Evolutionary conservation across 2,329 filamentous ascomycete genomes (phyloP).

Genomic region (Sclerotinia subarctica): DNA sequence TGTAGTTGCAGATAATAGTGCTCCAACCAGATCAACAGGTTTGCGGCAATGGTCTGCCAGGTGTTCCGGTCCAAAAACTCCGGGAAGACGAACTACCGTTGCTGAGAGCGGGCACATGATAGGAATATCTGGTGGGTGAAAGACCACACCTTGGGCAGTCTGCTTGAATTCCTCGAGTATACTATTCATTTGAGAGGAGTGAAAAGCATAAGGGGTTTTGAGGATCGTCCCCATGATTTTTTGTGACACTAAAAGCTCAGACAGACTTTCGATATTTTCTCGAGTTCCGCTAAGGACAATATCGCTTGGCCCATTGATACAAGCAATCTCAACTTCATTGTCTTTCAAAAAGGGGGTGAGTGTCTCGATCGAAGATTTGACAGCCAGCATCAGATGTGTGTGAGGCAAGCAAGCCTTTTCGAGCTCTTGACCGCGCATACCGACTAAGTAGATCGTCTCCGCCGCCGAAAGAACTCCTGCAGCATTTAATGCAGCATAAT

Average conservation of each 20-base stretch:
- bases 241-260: neutral
- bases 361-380: neutral
- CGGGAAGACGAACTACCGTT: neutral
- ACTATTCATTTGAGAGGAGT: slow-evolving; percentile 9
- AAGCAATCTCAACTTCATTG: neutral
- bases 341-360: neutral
- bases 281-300: slow-evolving; percentile 3
- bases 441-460: slow-evolving; percentile 3
- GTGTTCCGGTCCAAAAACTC: slow-evolving; percentile 1
- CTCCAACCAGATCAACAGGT: slow-evolving; percentile 51
- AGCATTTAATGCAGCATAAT: slow-evolving; percentile 6
- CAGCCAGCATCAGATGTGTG: slow-evolving; percentile 6
- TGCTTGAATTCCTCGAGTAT: slow-evolving; percentile 1
- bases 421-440: neutral
- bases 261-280: neutral
- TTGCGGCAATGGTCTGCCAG: neutral
- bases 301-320: neutral
- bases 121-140: neutral
- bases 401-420: neutral
- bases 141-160: neutral
- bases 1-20: slow-evolving; percentile 60
- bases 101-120: slow-evolving; percentile 1
- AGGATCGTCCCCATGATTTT: neutral
- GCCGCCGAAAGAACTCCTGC: slow-evolving; percentile 3
- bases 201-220: slow-evolving; percentile 10